Percentiles rank a stretch among this genome's conserved stretches.
These are phyloP conservation scores for Globisporangium cederbergense DNA, from an alignment of 352 stramenopile genomes.

Conservation along the genomic window DNA sequence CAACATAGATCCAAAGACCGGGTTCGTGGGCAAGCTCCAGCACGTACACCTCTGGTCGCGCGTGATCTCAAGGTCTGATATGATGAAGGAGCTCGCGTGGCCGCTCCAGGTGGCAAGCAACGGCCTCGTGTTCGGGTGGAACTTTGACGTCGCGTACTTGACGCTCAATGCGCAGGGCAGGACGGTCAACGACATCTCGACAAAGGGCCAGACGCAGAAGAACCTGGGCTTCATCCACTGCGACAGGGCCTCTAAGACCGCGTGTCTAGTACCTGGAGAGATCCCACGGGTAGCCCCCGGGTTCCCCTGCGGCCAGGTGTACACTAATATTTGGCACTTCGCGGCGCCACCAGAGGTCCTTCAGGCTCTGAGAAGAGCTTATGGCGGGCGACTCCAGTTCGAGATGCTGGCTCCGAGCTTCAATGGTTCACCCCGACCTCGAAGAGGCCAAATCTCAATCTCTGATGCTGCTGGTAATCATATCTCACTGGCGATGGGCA, in stretches of 20 bases:
- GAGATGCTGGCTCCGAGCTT: conserved; percentile 64
- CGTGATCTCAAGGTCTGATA: conserved; percentile 36
- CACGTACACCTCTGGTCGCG: conserved; percentile 63
- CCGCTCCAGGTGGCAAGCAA: conserved; percentile 50
- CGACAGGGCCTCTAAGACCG: background rate
- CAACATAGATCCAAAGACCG: conserved; percentile 16
- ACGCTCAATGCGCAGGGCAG: conserved; percentile 13
- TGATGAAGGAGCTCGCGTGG: conserved; percentile 55
- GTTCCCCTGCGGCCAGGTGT: conserved; percentile 66
- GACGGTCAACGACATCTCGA: conserved; percentile 48
- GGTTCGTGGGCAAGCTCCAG: conserved; percentile 46
- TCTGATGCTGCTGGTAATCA: conserved; percentile 25
- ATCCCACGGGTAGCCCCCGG: conserved; percentile 36
- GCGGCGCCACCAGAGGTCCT: conserved; percentile 32
- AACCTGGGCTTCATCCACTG: conserved; percentile 44
- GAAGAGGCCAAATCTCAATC: conserved; percentile 55
- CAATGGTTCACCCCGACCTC: conserved; percentile 50
- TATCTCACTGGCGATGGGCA: conserved; percentile 46
- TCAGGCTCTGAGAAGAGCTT: conserved; percentile 30
- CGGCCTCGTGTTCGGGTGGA: conserved; percentile 58
- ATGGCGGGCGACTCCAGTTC: conserved; percentile 67
- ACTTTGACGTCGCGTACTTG: conserved; percentile 43
- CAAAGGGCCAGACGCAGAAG: conserved; percentile 38
- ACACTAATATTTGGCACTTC: conserved; percentile 73
- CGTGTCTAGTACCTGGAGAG: conserved; percentile 30